A percentile compares a stretch with the other conserved stretches of the same genome.
phyloP scores from a whole-genome alignment of 2,329 filamentous ascomycete species.

The Malbranchea zuffiana region DNA sequence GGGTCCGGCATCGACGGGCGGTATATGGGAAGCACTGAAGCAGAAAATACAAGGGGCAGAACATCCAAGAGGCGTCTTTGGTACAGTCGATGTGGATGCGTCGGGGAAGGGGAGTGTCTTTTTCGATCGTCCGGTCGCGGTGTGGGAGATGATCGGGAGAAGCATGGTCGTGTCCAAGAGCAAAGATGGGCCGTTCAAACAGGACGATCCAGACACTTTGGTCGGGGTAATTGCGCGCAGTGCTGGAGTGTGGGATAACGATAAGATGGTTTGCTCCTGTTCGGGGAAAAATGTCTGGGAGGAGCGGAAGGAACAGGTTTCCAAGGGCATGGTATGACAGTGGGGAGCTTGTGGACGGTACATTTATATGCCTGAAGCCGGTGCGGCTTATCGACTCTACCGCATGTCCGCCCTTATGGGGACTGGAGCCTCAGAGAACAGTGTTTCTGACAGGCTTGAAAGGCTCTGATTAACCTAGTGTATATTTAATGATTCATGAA shows the following conservation, averaged over 20 bases:
- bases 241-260: conserved; percentile 97
- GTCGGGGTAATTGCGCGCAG: conserved; percentile 91
- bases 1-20: conserved; percentile 72
- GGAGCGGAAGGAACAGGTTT: conserved; percentile 79
- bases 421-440: no score
- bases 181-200: conserved; percentile 47
- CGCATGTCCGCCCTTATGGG: no score
- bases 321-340: conserved; percentile 74
- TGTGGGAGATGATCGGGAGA: conserved; percentile 94
- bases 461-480: no score
- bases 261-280: conserved; percentile 96
- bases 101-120: conserved; percentile 71
- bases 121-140: conserved; percentile 67
- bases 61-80: conserved; percentile 54
- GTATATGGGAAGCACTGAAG: conserved; percentile 58
- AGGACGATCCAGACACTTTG: conserved; percentile 72
- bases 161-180: conserved; percentile 76
- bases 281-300: conserved; percentile 98
- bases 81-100: conserved; percentile 61
- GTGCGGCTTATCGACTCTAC: no score
- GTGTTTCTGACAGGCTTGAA: no score
- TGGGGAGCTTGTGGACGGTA: no score
- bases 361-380: no score
- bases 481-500: no score
- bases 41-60: conserved; percentile 30